Evolutionary conservation across 2,329 filamentous ascomycete species (phyloP), one percentile per base, ranked within the genome.

Genomic region (Fusarium torreyae): DNA sequence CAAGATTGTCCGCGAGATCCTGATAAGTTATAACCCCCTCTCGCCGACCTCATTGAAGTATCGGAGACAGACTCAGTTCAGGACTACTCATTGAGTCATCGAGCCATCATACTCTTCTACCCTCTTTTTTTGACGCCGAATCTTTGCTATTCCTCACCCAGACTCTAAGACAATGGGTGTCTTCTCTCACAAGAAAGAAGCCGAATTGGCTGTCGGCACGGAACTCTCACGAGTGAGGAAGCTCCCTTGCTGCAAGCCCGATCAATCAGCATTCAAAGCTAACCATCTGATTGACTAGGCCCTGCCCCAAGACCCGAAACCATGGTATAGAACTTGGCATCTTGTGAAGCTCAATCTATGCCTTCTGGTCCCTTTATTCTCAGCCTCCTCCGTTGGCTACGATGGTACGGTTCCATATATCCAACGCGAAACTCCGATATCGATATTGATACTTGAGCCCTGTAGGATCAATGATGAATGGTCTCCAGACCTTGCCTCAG

Each of bases 401-500:
- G 52, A 55, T 38, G 52, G 51, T 54, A 54, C n/a, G 0, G 13
- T n/a, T 10, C 43, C 24, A 11, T 3, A 2, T 2, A 8, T 33
- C 1, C 13, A 36, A 4, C 1, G 3, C 4, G 9, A 24, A 3
- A 3, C 10, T 31, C 13, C 28, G 26, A 9, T 28, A 28, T 26
- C 26, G 3, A 17, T 11, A 18, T 14, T 54, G 9, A 54, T n/a
- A 49, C 15, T 14, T 6, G 6, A 11, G 1, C 0, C 7, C 11
- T 8, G 10, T 1, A 73, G 78, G 77, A n/a, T 81, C 79, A 1
- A 77, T 84, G 59, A 81, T 82, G 79, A 84, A 84, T 60, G 82
- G 81, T 7, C 74, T 84, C 1, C 81, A 84, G 52, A 77, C 81
- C 4, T 74, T 82, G 0, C 61, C 75, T 0, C 73, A 78, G 57